A percentile compares a stretch with the other conserved stretches of the same genome.
phyloP scores from a whole-genome alignment of 1,139 yeast species.

The Sugiyamaella sp. region DNA sequence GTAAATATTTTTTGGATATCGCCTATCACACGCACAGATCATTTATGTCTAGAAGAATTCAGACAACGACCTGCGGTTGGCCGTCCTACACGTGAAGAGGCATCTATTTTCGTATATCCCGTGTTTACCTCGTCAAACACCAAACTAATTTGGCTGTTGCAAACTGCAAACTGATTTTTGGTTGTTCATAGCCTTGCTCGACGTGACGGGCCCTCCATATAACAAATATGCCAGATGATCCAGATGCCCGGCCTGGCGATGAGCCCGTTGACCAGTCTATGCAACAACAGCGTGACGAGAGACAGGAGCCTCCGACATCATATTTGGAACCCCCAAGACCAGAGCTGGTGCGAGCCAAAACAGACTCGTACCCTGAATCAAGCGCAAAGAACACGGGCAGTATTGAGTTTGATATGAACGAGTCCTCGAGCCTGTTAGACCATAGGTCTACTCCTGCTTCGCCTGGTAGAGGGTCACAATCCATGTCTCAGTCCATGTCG shows the following conservation, averaged over 20 bases:
- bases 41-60: too few relatives aligned
- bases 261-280: too few relatives aligned
- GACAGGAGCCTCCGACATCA: neutral
- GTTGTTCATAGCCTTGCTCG: too few relatives aligned
- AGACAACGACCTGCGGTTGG: too few relatives aligned
- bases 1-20: neutral
- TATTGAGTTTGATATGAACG: neutral
- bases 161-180: too few relatives aligned
- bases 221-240: neutral
- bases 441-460: slow-evolving; percentile 9
- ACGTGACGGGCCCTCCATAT: too few relatives aligned
- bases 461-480: slow-evolving; percentile 4
- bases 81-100: too few relatives aligned
- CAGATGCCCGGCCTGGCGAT: neutral
- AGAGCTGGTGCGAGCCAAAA: slow-evolving; percentile 3
- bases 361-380: slow-evolving; percentile 8
- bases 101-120: too few relatives aligned
- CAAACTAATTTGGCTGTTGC: too few relatives aligned
- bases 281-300: too few relatives aligned
- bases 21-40: neutral
- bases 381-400: neutral
- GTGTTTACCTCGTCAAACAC: too few relatives aligned
- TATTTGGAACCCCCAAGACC: slow-evolving; percentile 5
- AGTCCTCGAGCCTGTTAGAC: slow-evolving; percentile 1
- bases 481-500: too few relatives aligned